These are phyloP conservation scores for Beauveria sp. DNA, from an alignment of 2,329 filamentous ascomycete genomes.

Conservation along the genomic window DNA sequence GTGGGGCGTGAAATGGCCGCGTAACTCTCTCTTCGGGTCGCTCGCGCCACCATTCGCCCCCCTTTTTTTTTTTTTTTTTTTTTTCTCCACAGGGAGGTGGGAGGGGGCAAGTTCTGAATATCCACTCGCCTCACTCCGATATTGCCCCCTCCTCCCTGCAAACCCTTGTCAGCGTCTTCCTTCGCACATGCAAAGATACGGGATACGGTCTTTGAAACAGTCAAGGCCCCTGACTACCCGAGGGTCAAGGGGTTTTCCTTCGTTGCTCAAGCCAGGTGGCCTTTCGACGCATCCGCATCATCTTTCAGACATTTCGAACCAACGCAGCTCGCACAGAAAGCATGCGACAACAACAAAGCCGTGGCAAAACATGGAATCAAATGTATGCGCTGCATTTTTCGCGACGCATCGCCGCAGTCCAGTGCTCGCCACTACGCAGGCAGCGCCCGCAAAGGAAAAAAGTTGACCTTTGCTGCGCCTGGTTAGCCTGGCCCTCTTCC, in stretches of 20 bases:
- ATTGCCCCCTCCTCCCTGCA: constrained; percentile 16
- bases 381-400: background rate
- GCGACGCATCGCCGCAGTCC: background rate
- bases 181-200: constrained; percentile 15
- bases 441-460: background rate
- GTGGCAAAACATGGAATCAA: background rate
- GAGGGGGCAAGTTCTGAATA: background rate
- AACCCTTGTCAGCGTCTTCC: constrained; percentile 15
- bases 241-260: background rate
- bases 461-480: background rate
- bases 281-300: background rate
- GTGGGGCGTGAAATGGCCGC: constrained; percentile 10
- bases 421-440: background rate
- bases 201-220: constrained; percentile 16
- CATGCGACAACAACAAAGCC: background rate
- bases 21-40: constrained; percentile 1
- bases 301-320: background rate
- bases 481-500: background rate
- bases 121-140: constrained; percentile 18
- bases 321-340: background rate
- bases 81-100: background rate
- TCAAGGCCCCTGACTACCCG: background rate
- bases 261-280: background rate
- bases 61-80: background rate
- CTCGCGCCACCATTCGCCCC: constrained; percentile 8